Evolutionary conservation across 2,329 filamentous ascomycete species (phyloP).

Genomic region (Cladosporium colombiae): DNA sequence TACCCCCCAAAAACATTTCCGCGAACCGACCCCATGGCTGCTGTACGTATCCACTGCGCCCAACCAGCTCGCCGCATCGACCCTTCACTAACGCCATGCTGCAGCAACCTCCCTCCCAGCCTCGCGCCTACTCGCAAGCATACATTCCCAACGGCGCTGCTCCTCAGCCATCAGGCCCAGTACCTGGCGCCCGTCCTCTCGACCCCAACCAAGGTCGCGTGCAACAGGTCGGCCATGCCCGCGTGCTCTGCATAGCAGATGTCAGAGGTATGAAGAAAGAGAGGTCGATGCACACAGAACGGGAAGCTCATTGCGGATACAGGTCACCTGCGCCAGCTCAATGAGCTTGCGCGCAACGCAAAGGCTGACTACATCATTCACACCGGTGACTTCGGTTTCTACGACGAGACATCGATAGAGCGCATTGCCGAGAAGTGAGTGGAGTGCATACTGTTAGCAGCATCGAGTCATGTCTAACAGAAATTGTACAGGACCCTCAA

Average conservation of each 20-base stretch:
- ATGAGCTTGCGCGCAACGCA: conserved; percentile 92
- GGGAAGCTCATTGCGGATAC: conserved; percentile 24
- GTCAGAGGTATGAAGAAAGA: conserved; percentile 46
- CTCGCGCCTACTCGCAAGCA: conserved; percentile 51
- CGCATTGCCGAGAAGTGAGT: conserved; percentile 96
- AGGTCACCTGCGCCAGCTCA: conserved; percentile 95
- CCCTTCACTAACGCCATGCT: conserved; percentile 21
- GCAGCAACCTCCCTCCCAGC: conserved; percentile 53
- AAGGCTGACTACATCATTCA: conserved; percentile 97
- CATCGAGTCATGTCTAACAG: conserved; percentile 21
- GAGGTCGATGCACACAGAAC: conserved; percentile 1
- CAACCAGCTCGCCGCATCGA: conserved; percentile 9
- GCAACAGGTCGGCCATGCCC: conserved; percentile 50
- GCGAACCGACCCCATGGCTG: conserved; percentile 19
- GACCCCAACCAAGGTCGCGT: conserved; percentile 56
- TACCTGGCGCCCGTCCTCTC: conserved; percentile 46
- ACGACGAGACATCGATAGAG: conserved; percentile 92
- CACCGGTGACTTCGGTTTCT: conserved; percentile 98
- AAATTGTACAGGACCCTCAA: conserved; percentile 74
- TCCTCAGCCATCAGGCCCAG: conserved; percentile 36
- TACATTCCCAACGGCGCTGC: conserved; percentile 51
- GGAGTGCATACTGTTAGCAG: neutral
- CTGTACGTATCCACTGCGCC: conserved; percentile 13
- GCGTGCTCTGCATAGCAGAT: conserved; percentile 55
- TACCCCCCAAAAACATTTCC: conserved; percentile 15